Base-by-base conservation (phyloP, 768 basidiomycete species). In the Lactifluus echinatus region DNA sequence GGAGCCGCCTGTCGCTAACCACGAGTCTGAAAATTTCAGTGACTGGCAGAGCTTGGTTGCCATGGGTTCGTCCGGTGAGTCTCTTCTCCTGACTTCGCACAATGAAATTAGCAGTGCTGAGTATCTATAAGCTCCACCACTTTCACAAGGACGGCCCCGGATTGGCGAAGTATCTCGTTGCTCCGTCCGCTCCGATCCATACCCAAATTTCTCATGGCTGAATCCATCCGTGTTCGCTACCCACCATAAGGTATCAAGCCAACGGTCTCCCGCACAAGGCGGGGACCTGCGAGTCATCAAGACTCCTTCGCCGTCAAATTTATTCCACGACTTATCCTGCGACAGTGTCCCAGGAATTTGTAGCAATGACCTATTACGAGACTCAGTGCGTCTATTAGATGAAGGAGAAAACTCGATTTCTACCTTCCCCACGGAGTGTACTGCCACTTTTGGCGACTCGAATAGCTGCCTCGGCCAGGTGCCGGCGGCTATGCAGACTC, bases 121-220 rank as follows among this genome's bases (percentile, higher is more conserved):
- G 29, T 24, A n/a, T 14, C 14, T 8, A 36, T 42, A 8, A 59
- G 57, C 17, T 17, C 44, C 53, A 15, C 39, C 12, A 31, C 10
- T 54, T 14, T 28, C 26, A 2, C 43, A 10, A 34, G 8, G 23
- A 12, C 52, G 29, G 12, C 39, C 36, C n/a, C n/a, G 15, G 19
- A 33, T 48, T 21, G 29, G 3, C 19, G 36, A 57, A n/a, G 17
- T 6, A 14, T 2, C 34, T 5, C 40, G 26, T 4, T 6, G 11
- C 47, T 10, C 52, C 8, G 23, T 49, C 24, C 26, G 37, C 3
- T 17, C 39, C 4, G 53, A 59, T 8, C 34, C 34, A 4, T 50
- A 31, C 50, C 42, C 57, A 2, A 37, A n/a, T n/a, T 59, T 55
- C 26, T 50, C 53, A 17, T 59, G 57, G 57, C 24, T 50, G 7